These are phyloP conservation scores for Karstenula rhodostoma DNA, from an alignment of 2,329 filamentous ascomycete genomes.

Conservation along the genomic window DNA sequence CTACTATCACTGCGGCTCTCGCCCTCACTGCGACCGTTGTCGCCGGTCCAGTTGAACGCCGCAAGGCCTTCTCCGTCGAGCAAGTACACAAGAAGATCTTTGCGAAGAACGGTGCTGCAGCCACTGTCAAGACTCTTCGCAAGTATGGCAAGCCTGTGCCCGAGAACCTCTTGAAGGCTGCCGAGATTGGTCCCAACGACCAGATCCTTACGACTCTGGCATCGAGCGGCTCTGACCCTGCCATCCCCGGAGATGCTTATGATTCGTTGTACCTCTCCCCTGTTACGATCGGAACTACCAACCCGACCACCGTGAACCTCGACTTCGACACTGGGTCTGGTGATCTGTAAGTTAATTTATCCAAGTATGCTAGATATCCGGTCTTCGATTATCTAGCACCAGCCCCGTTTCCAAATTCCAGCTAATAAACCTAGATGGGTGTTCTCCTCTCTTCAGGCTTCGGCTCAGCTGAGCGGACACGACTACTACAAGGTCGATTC, in stretches of 20 bases:
- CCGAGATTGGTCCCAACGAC: constrained; percentile 38
- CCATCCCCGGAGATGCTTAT: constrained; percentile 51
- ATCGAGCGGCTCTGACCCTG: constrained; percentile 48
- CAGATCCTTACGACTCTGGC: constrained; percentile 23
- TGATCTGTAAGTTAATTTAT: constrained; percentile 64
- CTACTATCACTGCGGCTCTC: constrained; percentile 41
- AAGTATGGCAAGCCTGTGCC: constrained; percentile 49
- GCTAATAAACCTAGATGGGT: constrained; percentile 63
- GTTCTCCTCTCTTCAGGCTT: constrained; percentile 67
- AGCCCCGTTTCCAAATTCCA: neutral
- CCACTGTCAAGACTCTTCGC: constrained; percentile 51
- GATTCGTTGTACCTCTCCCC: constrained; percentile 52
- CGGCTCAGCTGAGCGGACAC: constrained; percentile 62
- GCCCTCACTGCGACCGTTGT: constrained; percentile 36
- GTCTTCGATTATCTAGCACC: neutral
- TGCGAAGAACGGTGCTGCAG: constrained; percentile 49
- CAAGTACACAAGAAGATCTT: constrained; percentile 41
- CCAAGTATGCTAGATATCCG: constrained; percentile 1
- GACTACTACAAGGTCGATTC: constrained; percentile 63
- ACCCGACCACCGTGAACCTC: constrained; percentile 65
- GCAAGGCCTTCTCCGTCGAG: constrained; percentile 41
- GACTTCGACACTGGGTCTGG: constrained; percentile 76
- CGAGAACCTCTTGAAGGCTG: constrained; percentile 38
- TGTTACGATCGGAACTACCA: constrained; percentile 65
- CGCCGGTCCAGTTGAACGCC: constrained; percentile 41